Evolutionary conservation across 306 rosid species (phyloP).

Genomic region (Heteromeles arbutifolia): DNA sequence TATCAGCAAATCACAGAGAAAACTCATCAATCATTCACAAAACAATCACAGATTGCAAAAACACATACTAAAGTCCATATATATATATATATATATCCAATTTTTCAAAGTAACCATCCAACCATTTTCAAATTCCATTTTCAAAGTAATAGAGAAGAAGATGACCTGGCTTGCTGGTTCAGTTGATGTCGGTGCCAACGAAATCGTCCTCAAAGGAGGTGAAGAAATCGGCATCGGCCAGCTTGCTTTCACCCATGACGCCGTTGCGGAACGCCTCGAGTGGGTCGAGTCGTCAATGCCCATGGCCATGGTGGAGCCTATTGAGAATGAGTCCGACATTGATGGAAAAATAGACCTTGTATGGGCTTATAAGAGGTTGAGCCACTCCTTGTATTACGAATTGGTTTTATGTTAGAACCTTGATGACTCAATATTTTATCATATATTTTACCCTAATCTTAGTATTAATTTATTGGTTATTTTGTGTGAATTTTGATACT

Average conservation of each 20-base stretch:
- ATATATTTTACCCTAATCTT: too few species aligned
- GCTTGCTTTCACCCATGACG: slow-evolving; percentile 53
- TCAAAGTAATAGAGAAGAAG: neutral
- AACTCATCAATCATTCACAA: neutral
- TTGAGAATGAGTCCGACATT: too few species aligned
- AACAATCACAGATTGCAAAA: neutral
- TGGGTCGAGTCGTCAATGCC: slow-evolving; percentile 75
- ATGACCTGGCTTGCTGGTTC: neutral
- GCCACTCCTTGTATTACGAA: too few species aligned
- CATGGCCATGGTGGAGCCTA: slow-evolving; percentile 72
- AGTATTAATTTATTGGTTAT: too few species aligned
- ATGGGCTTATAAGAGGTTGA: too few species aligned
- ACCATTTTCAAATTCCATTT: neutral
- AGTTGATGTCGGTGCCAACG: slow-evolving; percentile 72
- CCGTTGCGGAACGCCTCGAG: slow-evolving; percentile 62
- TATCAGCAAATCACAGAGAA: neutral
- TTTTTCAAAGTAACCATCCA: neutral
- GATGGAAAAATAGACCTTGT: too few species aligned
- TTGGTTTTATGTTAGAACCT: too few species aligned
- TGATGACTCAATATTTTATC: too few species aligned
- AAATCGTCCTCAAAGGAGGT: slow-evolving; percentile 73
- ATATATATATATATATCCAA: neutral
- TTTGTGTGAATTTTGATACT: too few species aligned
- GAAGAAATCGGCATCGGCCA: slow-evolving; percentile 77
- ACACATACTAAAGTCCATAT: neutral